A percentile compares a stretch with the other conserved stretches of the same genome.
These are phyloP conservation scores for Populus hybrid DNA, from an alignment of 441 rosid genomes.

Conservation along the genomic window DNA sequence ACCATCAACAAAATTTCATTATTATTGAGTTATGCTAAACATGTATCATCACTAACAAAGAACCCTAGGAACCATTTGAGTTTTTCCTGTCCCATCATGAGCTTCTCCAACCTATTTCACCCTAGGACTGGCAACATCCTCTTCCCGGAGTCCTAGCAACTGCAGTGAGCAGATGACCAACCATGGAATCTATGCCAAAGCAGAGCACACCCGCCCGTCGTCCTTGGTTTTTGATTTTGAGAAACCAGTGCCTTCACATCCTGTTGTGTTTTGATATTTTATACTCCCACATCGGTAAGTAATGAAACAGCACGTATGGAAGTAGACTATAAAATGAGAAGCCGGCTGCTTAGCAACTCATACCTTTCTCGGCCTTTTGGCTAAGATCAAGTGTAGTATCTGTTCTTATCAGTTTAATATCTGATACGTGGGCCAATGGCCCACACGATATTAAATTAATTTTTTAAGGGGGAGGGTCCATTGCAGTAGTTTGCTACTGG, in stretches of 20 bases:
- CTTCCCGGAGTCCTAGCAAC: neutral
- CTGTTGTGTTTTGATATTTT: neutral
- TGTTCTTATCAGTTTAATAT: slow-evolving; percentile 56
- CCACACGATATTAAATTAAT: slow-evolving; percentile 40
- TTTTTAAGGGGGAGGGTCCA: slow-evolving; percentile 4
- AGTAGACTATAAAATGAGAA: neutral
- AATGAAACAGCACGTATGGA: neutral
- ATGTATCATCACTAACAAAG: no score
- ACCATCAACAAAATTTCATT: no score
- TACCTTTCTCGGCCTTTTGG: slow-evolving; percentile 68
- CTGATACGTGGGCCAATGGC: slow-evolving; percentile 32
- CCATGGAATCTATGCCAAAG: neutral
- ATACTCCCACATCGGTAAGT: neutral
- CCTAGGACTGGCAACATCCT: neutral
- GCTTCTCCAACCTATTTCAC: neutral
- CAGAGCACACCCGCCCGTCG: neutral
- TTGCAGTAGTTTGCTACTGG: neutral
- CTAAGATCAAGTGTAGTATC: slow-evolving; percentile 67
- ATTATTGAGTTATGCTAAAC: no score
- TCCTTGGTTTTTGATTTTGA: neutral
- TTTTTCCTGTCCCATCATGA: no score
- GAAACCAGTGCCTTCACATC: neutral
- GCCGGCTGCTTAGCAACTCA: neutral
- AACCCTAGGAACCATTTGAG: no score
- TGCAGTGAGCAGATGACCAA: neutral